Percentiles rank a stretch among this genome's conserved stretches.
These are phyloP conservation scores for Purpureocillium lavendulum DNA, from an alignment of 2,329 filamentous ascomycete genomes.

Conservation along the genomic window DNA sequence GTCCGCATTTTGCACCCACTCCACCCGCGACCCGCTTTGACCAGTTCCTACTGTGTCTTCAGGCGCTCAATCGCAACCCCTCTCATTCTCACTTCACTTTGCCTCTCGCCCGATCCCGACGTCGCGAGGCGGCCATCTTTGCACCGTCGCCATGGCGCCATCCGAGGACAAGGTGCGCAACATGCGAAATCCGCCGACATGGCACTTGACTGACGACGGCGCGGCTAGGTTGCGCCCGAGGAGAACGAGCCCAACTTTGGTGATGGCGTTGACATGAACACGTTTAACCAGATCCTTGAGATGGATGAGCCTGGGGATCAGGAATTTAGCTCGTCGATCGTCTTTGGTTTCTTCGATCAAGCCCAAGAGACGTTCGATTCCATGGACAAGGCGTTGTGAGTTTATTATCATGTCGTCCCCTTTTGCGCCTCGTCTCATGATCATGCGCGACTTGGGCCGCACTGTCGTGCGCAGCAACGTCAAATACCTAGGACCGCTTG, in stretches of 20 bases:
- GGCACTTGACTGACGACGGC: not conserved
- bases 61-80: not conserved
- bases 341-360: constrained; percentile 89
- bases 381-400: constrained; percentile 81
- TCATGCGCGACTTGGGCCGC: too few species aligned
- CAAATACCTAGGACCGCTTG: too few species aligned
- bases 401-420: constrained; percentile 5
- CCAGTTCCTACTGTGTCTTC: not conserved
- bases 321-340: constrained; percentile 84
- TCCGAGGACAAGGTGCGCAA: constrained; percentile 23
- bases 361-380: constrained; percentile 76
- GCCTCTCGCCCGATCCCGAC: not conserved
- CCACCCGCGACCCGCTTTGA: constrained; percentile 4
- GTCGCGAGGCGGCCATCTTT: not conserved
- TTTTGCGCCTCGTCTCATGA: too few species aligned
- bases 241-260: constrained; percentile 51
- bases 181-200: too few species aligned
- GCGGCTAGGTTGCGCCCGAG: constrained; percentile 17
- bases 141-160: constrained; percentile 17
- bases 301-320: constrained; percentile 89
- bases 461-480: too few species aligned
- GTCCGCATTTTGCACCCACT: constrained; percentile 1
- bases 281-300: constrained; percentile 93
- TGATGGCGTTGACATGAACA: constrained; percentile 68
- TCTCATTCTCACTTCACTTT: not conserved